A percentile compares a stretch with the other conserved stretches of the same genome.
Evolutionary conservation across 768 basidiomycete species (phyloP).

Genomic region (Tulasnella sp.): DNA sequence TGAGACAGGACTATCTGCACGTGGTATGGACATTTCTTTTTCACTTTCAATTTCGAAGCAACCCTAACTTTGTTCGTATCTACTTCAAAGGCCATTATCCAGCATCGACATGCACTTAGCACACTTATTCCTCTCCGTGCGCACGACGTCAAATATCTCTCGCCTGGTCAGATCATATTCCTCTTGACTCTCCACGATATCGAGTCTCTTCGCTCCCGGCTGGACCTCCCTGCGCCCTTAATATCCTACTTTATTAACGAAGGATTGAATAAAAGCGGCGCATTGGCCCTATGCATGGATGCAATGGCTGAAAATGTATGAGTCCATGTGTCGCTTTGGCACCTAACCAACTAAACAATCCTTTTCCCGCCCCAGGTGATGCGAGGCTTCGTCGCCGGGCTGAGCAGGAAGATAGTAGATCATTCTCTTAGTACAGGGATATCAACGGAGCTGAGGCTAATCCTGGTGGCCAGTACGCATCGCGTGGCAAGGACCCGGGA

Average conservation of each 20-base stretch:
- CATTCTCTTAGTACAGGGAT: constrained; percentile 65
- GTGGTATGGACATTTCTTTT: constrained; percentile 40
- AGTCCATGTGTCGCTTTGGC: not conserved
- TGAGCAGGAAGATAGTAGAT: constrained; percentile 64
- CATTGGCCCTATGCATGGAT: constrained; percentile 69
- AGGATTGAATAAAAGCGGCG: constrained; percentile 61
- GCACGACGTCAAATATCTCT: constrained; percentile 61
- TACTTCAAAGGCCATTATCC: constrained; percentile 49
- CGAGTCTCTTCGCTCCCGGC: constrained; percentile 73
- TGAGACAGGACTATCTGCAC: constrained; percentile 74
- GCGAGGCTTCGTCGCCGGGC: constrained; percentile 54
- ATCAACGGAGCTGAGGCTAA: constrained; percentile 59
- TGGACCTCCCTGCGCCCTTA: constrained; percentile 70
- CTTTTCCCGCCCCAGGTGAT: constrained; percentile 47
- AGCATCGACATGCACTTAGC: constrained; percentile 54
- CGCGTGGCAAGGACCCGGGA: constrained; percentile 72
- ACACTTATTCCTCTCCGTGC: constrained; percentile 55
- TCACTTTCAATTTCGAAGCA: not conserved
- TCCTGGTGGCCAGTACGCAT: constrained; percentile 74
- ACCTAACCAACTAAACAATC: not conserved
- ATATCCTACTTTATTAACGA: constrained; percentile 82
- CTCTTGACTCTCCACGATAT: constrained; percentile 46
- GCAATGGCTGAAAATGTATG: constrained; percentile 73
- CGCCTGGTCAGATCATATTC: constrained; percentile 55
- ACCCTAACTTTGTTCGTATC: not conserved